Conservation (phyloP, 2,329 filamentous ascomycete genomes). For the Chrysoporthe cubensis region DNA sequence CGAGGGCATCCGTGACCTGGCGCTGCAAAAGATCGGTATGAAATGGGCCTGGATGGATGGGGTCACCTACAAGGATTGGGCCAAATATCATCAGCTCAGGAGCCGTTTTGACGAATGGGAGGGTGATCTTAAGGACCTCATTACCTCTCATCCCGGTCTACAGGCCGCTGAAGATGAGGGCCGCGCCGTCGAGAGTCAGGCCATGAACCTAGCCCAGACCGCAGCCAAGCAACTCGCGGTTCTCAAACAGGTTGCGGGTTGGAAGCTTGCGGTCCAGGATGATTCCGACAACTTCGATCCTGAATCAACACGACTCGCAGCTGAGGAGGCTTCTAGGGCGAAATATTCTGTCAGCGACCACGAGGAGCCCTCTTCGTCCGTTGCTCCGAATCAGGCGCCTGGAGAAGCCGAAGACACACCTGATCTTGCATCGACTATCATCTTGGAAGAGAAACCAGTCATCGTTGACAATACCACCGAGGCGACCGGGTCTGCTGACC, state of each 20-base stretch:
- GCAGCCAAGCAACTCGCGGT: constrained; percentile 79
- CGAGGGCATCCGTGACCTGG: constrained; percentile 79
- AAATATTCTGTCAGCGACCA: constrained; percentile 25
- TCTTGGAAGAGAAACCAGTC: constrained; percentile 42
- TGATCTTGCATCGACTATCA: constrained; percentile 28
- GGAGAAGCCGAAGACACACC: constrained; percentile 19
- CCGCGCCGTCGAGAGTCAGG: constrained; percentile 68
- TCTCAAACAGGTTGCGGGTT: constrained; percentile 81
- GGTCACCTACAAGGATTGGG: constrained; percentile 96
- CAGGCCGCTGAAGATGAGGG: constrained; percentile 66
- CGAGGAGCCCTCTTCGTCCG: constrained; percentile 27
- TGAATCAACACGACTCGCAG: constrained; percentile 63
- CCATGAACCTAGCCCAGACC: constrained; percentile 77
- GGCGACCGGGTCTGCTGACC: constrained; percentile 33
- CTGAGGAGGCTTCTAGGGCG: constrained; percentile 44
- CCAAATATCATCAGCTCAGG: constrained; percentile 88
- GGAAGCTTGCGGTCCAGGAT: constrained; percentile 80
- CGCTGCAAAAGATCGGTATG: constrained; percentile 90
- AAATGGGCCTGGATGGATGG: constrained; percentile 95
- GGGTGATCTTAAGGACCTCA: constrained; percentile 76
- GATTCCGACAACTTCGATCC: constrained; percentile 77
- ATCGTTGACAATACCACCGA: constrained; percentile 34
- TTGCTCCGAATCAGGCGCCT: constrained; percentile 19
- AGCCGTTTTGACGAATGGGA: constrained; percentile 84
- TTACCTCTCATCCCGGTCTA: constrained; percentile 74